Base-by-base conservation (phyloP, 306 rosid genomes). In the Prosopis cineraria region DNA sequence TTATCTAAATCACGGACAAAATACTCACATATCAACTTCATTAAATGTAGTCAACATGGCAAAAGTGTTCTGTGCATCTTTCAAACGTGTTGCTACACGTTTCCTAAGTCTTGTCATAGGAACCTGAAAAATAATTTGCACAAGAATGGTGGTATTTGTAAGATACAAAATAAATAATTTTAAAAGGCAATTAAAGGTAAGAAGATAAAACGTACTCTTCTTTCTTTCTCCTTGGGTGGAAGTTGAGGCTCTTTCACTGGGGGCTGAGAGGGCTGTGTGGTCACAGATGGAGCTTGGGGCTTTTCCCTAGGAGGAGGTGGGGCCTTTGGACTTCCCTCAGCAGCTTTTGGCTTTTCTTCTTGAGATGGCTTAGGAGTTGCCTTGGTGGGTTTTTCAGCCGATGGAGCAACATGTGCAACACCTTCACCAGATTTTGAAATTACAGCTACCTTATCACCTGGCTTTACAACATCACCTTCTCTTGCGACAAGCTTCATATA, bases 61-160 rank as follows among this genome's bases (percentile, higher is more conserved):
- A 82, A 87, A 87, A 24, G 94, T 90, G 78, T 90, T 85, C 74
- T 87, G 91, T 19, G 91, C 85, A 69, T 90, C 94, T 53, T 90
- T 90, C 90, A 85, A 85, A 30, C 90, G 90, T 12, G 87, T 85
- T 68, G 93, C 90, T 63, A 89, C 93, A 50, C 91, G 82, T 76
- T 89, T 89, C 85, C 93, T 85, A 37, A 89, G 88, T 80, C 91
- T 84, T 77, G 88, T 87, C 90, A 89, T 89, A 34, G 91, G 91
- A 84, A 89, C 90, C 93, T 89, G 43, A 68, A 39, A 22, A 66
- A 16, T 20, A 50, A 36, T 43, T 65, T 41, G 62, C 13, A 34
- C 8, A 36, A 65, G 37, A n/a, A 20, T 0, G 10, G 31, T 3
- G 34, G n/a, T 31, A 53, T 52, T 25, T 19, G 8, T 12, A 17